Conservation (phyloP, 2,329 filamentous ascomycete species). For the Aspergillus sp. region DNA sequence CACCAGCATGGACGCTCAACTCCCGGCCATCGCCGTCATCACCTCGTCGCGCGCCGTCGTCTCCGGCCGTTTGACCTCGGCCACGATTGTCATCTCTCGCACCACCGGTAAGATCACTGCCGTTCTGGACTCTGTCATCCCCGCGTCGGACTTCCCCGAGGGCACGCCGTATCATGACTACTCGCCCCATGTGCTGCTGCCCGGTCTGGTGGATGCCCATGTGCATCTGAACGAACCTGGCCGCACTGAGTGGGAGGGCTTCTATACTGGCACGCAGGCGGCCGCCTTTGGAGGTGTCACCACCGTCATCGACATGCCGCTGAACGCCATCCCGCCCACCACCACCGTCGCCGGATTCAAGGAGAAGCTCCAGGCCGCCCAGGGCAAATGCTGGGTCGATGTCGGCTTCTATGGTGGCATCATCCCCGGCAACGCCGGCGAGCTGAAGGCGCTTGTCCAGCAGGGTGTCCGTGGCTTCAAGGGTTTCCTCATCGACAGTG, state of each 20-base stretch:
- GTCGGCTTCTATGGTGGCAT: conserved; percentile 98
- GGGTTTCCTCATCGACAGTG: conserved; percentile 94
- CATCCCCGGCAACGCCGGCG: conserved; percentile 79
- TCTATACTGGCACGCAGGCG: conserved; percentile 89
- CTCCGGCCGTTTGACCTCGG: conserved; percentile 72
- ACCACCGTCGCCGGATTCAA: conserved; percentile 80
- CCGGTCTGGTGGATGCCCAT: conserved; percentile 92
- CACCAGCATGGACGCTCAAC: conserved; percentile 20
- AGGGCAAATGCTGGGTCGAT: conserved; percentile 93
- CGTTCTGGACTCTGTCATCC: conserved; percentile 72
- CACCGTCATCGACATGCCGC: conserved; percentile 94
- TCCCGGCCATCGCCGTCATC: conserved; percentile 66
- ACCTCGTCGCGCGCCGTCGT: conserved; percentile 82
- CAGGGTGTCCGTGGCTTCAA: conserved; percentile 94
- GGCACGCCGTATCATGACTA: conserved; percentile 77
- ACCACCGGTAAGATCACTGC: conserved; percentile 80
- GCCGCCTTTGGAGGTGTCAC: conserved; percentile 95
- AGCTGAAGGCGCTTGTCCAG: conserved; percentile 77
- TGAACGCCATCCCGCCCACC: conserved; percentile 95
- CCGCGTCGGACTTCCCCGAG: conserved; percentile 69
- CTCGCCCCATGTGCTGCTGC: conserved; percentile 79
- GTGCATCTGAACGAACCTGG: conserved; percentile 98
- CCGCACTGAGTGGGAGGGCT: conserved; percentile 97
- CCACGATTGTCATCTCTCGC: conserved; percentile 77
- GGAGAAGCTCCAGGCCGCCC: conserved; percentile 80